phyloP scores from a whole-genome alignment of 2,329 filamentous ascomycete species.

The Fusarium foetens region DNA sequence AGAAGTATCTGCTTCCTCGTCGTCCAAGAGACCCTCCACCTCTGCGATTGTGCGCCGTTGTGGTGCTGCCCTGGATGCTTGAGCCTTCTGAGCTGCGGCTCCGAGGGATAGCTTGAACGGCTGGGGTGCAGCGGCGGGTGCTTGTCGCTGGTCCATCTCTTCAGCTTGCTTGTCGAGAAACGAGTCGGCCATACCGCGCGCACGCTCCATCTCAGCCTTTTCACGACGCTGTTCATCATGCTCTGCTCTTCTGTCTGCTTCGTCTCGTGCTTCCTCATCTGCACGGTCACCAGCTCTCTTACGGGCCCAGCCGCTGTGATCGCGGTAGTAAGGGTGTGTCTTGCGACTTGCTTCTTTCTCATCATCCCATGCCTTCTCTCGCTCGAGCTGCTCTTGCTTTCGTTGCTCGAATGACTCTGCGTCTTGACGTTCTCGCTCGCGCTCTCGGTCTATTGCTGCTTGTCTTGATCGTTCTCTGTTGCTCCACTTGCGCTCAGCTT shows the following conservation, averaged over 20 bases:
- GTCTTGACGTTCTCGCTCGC: constrained; percentile 81
- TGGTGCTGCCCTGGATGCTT: constrained; percentile 64
- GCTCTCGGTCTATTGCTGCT: constrained; percentile 86
- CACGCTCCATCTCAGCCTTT: constrained; percentile 78
- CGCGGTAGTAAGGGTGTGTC: constrained; percentile 84
- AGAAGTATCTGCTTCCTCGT: constrained; percentile 84
- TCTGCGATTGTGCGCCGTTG: constrained; percentile 87
- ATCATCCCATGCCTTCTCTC: constrained; percentile 82
- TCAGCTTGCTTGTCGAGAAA: constrained; percentile 88
- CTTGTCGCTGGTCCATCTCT: constrained; percentile 69
- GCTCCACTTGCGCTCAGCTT: constrained; percentile 89
- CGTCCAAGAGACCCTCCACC: constrained; percentile 92
- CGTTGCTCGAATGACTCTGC: constrained; percentile 71
- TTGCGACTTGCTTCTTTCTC: constrained; percentile 82
- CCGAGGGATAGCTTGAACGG: constrained; percentile 94
- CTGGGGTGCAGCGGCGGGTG: constrained; percentile 67
- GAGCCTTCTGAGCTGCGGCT: constrained; percentile 80
- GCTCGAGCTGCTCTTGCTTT: constrained; percentile 74
- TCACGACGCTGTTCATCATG: constrained; percentile 77
- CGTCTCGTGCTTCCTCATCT: constrained; percentile 80
- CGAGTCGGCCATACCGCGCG: constrained; percentile 85
- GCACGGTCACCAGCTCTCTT: constrained; percentile 79
- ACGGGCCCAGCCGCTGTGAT: constrained; percentile 85
- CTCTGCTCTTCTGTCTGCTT: constrained; percentile 83
- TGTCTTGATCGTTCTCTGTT: constrained; percentile 87